Base-by-base conservation (phyloP, 2,329 filamentous ascomycete genomes). In the Botryosphaeria agaves region DNA sequence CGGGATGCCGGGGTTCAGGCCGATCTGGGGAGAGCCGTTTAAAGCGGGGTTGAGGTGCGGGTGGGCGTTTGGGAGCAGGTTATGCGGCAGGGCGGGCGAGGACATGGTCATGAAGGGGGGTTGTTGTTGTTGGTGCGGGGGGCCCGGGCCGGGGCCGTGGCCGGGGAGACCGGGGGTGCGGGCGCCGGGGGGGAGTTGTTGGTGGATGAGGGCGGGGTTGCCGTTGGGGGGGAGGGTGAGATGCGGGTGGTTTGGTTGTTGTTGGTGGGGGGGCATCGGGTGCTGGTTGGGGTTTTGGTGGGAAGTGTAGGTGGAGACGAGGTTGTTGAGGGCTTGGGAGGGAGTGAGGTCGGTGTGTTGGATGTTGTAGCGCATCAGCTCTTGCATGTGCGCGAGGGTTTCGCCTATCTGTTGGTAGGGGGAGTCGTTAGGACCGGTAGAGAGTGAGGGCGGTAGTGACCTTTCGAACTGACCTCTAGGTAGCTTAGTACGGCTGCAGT, bases 401-500 rank as follows among this genome's bases (percentile, higher is more conserved):
- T 18, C 29, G 17, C 32, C 24, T 14, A 35, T 32, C n/a, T 41
- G 40, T 25, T 43, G 44, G 26, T 41, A 38, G 5, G 36, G 25
- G 15, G 25, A 27, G 11, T 12, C 4, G 15, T 27, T 14, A 14
- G 15, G 9, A 27, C n/a, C 14, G 15, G 8, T 16, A 8, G 25
- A 5, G 25, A 9, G 25, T 14, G 3, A 8, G 11, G 4, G 4
- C 8, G 9, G 14, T 3, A 8, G 11, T 14, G n/a, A 18, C 11
- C 7, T 29, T 26, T 32, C 39, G 26, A 30, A 45, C 51, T 45
- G 56, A 74, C 70, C 62, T 77, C 72, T 36, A 77, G 56, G 45
- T 72, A 75, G 39, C 61, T 57, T 49, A 72, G 61, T 30, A 76
- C 61, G 26, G 58, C 55, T 25, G 55, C 53, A 5, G 69, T 66